Conservation (phyloP, 495 filamentous ascomycete species). For the Oidiodendron maius region DNA sequence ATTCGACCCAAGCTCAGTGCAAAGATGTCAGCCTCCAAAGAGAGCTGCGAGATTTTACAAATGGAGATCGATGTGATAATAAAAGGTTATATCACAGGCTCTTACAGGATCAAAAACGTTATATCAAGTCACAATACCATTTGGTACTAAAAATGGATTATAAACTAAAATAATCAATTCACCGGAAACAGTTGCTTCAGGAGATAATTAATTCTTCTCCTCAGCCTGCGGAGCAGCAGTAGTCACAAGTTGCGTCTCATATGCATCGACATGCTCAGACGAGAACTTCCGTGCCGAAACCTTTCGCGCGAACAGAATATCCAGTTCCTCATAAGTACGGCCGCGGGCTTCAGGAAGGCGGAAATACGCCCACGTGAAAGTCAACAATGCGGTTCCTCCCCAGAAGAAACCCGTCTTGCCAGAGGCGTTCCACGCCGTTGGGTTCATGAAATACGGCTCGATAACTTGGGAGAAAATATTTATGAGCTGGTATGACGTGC, state of each 20-base stretch:
- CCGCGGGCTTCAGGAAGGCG: constrained; percentile 65
- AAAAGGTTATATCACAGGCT: too few species aligned
- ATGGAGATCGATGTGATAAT: too few species aligned
- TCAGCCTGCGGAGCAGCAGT: too few species aligned
- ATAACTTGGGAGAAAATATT: constrained; percentile 58
- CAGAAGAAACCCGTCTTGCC: constrained; percentile 32
- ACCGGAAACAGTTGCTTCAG: too few species aligned
- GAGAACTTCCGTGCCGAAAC: constrained; percentile 12
- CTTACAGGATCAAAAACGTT: too few species aligned
- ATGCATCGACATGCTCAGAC: constrained; percentile 6
- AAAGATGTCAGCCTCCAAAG: too few species aligned
- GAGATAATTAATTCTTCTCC: too few species aligned
- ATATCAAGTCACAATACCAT: too few species aligned
- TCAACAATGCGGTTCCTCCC: constrained; percentile 40
- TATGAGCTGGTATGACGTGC: constrained; percentile 48
- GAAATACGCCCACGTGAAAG: constrained; percentile 67
- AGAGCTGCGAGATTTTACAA: too few species aligned
- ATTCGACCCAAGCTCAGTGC: too few species aligned
- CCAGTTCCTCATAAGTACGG: constrained; percentile 65
- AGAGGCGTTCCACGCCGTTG: constrained; percentile 61
- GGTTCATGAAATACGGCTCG: constrained; percentile 70
- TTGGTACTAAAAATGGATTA: too few species aligned
- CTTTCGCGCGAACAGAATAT: constrained; percentile 52
- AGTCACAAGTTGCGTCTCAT: not conserved
- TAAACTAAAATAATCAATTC: too few species aligned